Conservation (phyloP, 106 monocot genomes). For the Ottelia alismoides region DNA sequence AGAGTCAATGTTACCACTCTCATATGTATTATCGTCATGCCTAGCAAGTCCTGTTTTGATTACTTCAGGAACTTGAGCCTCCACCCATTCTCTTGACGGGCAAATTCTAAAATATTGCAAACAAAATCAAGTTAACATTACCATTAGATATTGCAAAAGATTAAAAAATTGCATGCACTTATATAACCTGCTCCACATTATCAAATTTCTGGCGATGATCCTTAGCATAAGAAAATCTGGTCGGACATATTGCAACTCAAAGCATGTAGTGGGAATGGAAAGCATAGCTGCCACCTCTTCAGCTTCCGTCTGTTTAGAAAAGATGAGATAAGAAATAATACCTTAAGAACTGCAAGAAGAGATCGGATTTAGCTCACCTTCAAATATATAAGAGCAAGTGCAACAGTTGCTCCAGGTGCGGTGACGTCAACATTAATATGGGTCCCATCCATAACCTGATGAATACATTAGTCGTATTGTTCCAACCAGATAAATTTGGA, state of each 20-base stretch:
- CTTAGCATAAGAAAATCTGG: conserved; percentile 98
- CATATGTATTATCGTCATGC: conserved; percentile 30
- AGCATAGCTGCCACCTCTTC: conserved; percentile 59
- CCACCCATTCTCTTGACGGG: conserved; percentile 77
- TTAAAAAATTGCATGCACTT: not conserved
- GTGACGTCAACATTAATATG: conserved; percentile 94
- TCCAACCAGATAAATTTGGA: no score
- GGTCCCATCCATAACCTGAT: conserved; percentile 74
- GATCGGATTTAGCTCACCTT: conserved; percentile 40
- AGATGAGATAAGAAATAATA: conserved; percentile 5
- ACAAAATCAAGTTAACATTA: no score
- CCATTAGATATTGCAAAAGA: no score
- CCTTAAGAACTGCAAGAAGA: not conserved
- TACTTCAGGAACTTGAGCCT: conserved; percentile 74
- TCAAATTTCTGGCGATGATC: conserved; percentile 76
- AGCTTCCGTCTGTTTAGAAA: conserved; percentile 60
- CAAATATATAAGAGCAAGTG: conserved; percentile 82
- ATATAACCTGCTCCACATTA: conserved; percentile 89
- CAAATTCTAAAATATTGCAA: conserved; percentile 34
- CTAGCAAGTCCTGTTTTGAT: conserved; percentile 34
- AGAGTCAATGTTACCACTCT: conserved; percentile 51
- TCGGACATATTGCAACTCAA: conserved; percentile 90
- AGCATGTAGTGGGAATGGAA: conserved; percentile 63
- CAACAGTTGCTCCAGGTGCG: conserved; percentile 87
- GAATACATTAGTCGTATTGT: no score